phyloP scores from a whole-genome alignment of 192 early-diverging fungal genomes.

The Umbelopsis sp. region DNA sequence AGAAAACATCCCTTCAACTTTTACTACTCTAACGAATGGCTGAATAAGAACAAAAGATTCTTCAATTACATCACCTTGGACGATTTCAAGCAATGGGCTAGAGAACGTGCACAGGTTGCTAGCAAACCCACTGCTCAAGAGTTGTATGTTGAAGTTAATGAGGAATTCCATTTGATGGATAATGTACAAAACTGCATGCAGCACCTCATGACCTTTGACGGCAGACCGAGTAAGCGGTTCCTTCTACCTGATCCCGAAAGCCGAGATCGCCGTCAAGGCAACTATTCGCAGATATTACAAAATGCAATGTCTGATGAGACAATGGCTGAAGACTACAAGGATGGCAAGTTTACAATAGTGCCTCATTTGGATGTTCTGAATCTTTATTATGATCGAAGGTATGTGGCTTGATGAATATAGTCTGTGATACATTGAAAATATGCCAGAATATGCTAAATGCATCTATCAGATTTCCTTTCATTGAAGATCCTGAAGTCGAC shows the following conservation, averaged over 20 bases:
- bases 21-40: constrained; percentile 41
- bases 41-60: constrained; percentile 28
- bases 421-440: too few species aligned
- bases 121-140: constrained; percentile 29
- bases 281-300: constrained; percentile 9
- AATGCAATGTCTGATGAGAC: constrained; percentile 3
- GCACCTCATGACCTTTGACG: constrained; percentile 25
- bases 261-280: background rate
- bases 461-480: constrained; percentile 27
- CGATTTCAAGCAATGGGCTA: constrained; percentile 32
- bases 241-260: constrained; percentile 25
- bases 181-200: constrained; percentile 33
- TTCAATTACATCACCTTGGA: constrained; percentile 42
- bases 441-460: background rate
- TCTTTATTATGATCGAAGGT: constrained; percentile 43
- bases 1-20: constrained; percentile 34
- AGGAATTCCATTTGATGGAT: constrained; percentile 14
- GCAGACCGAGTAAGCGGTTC: constrained; percentile 11
- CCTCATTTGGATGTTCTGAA: constrained; percentile 31
- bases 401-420: background rate
- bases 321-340: background rate
- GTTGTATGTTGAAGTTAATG: constrained; percentile 27
- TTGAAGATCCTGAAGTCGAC: constrained; percentile 25
- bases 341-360: background rate
- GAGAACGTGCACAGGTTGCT: constrained; percentile 20